Evolutionary conservation across 1,284 basidiomycete species (phyloP).

Genomic region (Termitomyces sp.): DNA sequence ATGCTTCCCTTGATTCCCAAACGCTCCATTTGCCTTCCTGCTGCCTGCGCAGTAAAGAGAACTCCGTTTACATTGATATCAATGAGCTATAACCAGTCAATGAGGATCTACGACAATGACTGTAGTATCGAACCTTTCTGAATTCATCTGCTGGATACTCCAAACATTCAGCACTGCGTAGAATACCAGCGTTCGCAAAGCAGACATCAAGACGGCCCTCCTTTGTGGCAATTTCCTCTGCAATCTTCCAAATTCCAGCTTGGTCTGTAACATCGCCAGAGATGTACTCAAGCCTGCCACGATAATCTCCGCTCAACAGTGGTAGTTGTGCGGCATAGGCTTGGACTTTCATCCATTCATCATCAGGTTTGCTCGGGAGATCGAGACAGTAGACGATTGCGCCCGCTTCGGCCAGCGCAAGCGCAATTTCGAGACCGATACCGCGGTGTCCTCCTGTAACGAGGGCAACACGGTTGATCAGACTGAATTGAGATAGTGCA

Average conservation of each 20-base stretch:
- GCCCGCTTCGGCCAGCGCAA: conserved; percentile 55
- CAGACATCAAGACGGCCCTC: conserved; percentile 65
- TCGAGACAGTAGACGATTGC: conserved; percentile 52
- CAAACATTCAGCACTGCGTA: conserved; percentile 56
- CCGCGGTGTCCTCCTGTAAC: conserved; percentile 57
- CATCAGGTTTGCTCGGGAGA: conserved; percentile 38
- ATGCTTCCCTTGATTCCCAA: conserved; percentile 68
- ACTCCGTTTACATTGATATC: conserved; percentile 73
- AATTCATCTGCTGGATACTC: conserved; percentile 67
- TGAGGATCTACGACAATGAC: not conserved
- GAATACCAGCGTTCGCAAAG: conserved; percentile 70
- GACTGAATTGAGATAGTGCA: conserved; percentile 34
- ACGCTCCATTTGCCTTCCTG: conserved; percentile 69
- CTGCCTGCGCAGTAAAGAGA: conserved; percentile 73
- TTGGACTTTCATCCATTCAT: conserved; percentile 39
- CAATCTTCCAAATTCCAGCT: conserved; percentile 44
- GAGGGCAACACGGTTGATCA: conserved; percentile 42
- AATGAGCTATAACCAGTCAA: conserved; percentile 43
- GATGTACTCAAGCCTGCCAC: conserved; percentile 59
- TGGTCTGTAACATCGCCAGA: conserved; percentile 61
- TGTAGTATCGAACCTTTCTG: conserved; percentile 41
- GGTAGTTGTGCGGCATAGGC: conserved; percentile 64
- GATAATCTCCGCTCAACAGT: conserved; percentile 19
- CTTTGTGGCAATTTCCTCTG: conserved; percentile 51
- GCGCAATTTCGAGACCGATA: conserved; percentile 72